These are phyloP conservation scores for Sparassis latifolia DNA, from an alignment of 1,284 basidiomycete genomes.

Conservation along the genomic window DNA sequence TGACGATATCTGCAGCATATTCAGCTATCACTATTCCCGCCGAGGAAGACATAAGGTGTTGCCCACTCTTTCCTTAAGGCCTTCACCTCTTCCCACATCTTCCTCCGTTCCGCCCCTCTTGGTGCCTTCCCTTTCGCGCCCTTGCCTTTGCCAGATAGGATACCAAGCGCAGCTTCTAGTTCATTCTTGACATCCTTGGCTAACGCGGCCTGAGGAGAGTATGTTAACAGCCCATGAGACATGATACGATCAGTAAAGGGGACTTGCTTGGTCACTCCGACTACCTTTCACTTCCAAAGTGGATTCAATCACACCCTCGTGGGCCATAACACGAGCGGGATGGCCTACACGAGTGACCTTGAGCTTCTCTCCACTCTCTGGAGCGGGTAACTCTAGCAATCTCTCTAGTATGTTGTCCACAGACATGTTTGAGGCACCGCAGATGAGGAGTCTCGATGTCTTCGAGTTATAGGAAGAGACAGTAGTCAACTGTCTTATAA, in stretches of 20 bases:
- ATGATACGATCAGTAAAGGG: background rate
- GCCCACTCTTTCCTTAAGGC: slow-evolving; percentile 85
- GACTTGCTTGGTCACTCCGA: slow-evolving; percentile 63
- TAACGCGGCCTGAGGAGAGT: slow-evolving; percentile 46
- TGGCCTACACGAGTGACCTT: slow-evolving; percentile 84
- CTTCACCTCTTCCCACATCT: slow-evolving; percentile 88
- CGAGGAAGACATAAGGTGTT: background rate
- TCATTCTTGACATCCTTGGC: slow-evolving; percentile 84
- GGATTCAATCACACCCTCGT: slow-evolving; percentile 59
- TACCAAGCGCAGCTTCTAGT: slow-evolving; percentile 60
- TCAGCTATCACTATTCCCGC: slow-evolving; percentile 1
- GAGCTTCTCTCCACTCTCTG: slow-evolving; percentile 38
- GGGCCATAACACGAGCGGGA: slow-evolving; percentile 85
- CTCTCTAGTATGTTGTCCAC: slow-evolving; percentile 89
- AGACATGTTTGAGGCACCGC: slow-evolving; percentile 87
- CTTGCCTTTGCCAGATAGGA: slow-evolving; percentile 75
- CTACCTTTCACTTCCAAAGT: slow-evolving; percentile 88
- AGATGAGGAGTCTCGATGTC: slow-evolving; percentile 66
- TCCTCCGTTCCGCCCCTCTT: slow-evolving; percentile 74
- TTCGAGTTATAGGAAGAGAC: slow-evolving; percentile 40
- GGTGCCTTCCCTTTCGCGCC: slow-evolving; percentile 66
- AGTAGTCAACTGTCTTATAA: slow-evolving; percentile 77
- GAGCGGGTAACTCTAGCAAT: slow-evolving; percentile 54
- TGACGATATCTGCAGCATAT: slow-evolving; percentile 63
- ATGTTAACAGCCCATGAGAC: background rate